These are phyloP conservation scores for Stagonosporopsis chrysanthemi DNA, from an alignment of 2,329 filamentous ascomycete species.

Conservation along the genomic window DNA sequence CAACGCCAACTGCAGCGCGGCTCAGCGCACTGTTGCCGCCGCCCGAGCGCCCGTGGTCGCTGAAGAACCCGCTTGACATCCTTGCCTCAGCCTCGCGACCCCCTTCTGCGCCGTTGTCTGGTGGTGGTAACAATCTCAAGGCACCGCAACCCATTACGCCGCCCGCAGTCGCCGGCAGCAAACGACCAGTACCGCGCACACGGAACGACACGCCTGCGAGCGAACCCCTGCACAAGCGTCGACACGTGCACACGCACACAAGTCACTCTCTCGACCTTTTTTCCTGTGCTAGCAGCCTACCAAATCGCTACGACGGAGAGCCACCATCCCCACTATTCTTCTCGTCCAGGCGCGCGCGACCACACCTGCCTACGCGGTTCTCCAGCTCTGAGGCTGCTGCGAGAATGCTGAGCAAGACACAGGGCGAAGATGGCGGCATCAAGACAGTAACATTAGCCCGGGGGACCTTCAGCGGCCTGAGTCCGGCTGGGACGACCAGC, in stretches of 20 bases:
- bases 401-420: constrained; percentile 63
- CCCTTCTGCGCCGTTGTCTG: constrained; percentile 25
- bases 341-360: constrained; percentile 53
- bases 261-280: constrained; percentile 50
- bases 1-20: constrained; percentile 21
- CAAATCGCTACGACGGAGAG: constrained; percentile 35
- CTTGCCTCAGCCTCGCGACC: constrained; percentile 14
- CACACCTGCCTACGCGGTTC: constrained; percentile 61
- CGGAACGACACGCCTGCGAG: constrained; percentile 26
- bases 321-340: constrained; percentile 63
- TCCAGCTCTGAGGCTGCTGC: constrained; percentile 65
- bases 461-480: constrained; percentile 53
- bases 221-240: constrained; percentile 48
- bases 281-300: constrained; percentile 33
- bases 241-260: constrained; percentile 37
- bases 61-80: constrained; percentile 6
- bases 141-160: constrained; percentile 15
- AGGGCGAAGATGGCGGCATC: constrained; percentile 57
- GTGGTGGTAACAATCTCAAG: constrained; percentile 15
- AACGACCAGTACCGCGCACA: constrained; percentile 10
- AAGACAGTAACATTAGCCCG: constrained; percentile 61
- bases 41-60: constrained; percentile 9
- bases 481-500: constrained; percentile 53
- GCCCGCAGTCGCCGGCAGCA: constrained; percentile 14
- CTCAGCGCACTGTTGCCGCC: neutral